Conservation (phyloP, 495 filamentous ascomycete genomes). For the Staphylotrichum longicolle region DNA sequence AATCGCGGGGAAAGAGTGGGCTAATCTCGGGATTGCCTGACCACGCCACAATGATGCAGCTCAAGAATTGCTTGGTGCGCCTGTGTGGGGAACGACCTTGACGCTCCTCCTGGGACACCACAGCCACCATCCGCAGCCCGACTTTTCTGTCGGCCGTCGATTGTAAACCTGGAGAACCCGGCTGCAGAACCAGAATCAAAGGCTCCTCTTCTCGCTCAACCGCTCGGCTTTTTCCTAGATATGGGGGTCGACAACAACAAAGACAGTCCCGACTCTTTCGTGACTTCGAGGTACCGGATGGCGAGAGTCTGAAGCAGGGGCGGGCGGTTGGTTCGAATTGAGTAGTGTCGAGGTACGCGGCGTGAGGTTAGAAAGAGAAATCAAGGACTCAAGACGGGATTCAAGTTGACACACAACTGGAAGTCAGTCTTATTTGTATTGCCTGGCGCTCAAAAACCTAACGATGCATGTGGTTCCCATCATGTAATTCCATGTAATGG, state of each 20-base stretch:
- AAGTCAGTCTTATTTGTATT: not conserved
- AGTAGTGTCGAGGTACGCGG: not conserved
- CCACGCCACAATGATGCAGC: slow-evolving; percentile 17
- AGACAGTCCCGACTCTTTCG: too few species aligned
- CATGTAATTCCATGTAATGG: too few species aligned
- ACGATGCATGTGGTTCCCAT: too few species aligned
- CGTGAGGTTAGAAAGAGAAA: not conserved
- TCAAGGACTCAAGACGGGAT: not conserved
- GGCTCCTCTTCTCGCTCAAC: too few species aligned
- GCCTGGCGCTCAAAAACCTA: not conserved
- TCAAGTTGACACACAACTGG: not conserved
- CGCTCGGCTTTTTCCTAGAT: too few species aligned
- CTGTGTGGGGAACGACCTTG: slow-evolving; percentile 3
- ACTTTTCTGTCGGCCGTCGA: not conserved
- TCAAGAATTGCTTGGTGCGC: not conserved
- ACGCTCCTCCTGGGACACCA: not conserved
- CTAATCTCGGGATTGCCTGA: slow-evolving; percentile 4
- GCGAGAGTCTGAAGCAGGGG: too few species aligned
- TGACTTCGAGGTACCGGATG: too few species aligned
- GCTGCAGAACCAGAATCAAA: not conserved
- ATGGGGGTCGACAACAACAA: too few species aligned
- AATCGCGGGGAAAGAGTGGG: slow-evolving; percentile 23
- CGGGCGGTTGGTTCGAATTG: too few species aligned
- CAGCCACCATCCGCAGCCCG: slow-evolving; percentile 9
- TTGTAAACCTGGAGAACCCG: not conserved